Evolutionary conservation across 192 early-diverging fungal species (phyloP).

Genomic region (Jimgerdemannia flammicorona): DNA sequence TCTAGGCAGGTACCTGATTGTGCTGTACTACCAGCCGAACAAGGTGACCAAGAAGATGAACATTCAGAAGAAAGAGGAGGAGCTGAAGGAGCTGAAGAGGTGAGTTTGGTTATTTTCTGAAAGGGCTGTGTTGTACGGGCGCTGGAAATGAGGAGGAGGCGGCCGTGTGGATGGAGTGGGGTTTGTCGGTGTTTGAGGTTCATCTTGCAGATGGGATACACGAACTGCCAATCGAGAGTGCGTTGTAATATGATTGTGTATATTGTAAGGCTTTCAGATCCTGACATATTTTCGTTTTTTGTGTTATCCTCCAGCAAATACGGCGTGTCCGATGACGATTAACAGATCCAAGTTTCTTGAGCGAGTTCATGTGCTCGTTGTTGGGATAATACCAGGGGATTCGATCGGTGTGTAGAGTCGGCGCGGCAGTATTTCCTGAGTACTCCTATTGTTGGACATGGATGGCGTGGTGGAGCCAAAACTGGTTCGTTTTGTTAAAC

Average conservation of each 20-base stretch:
- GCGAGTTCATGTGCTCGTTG: background rate
- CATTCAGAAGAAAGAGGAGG: slow-evolving; percentile 72
- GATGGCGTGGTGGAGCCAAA: too few species aligned
- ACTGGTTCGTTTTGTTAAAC: too few species aligned
- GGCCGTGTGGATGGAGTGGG: too few species aligned
- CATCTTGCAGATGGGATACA: too few species aligned
- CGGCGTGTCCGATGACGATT: background rate
- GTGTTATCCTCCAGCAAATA: background rate
- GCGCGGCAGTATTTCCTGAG: too few species aligned
- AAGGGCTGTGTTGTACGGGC: background rate
- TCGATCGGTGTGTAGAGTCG: background rate
- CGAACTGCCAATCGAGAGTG: background rate
- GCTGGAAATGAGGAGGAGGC: too few species aligned
- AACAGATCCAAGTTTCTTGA: background rate
- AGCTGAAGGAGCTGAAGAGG: slow-evolving; percentile 66
- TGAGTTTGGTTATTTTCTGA: slow-evolving; percentile 28
- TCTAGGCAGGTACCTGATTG: slow-evolving; percentile 91
- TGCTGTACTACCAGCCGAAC: slow-evolving; percentile 84
- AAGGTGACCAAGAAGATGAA: slow-evolving; percentile 80
- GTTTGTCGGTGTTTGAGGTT: background rate
- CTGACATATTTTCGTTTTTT: background rate
- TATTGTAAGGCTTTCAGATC: background rate
- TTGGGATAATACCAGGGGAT: background rate
- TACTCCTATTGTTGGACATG: too few species aligned
- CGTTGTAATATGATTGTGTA: background rate